Percentiles rank a stretch among this genome's conserved stretches.
Evolutionary conservation across 805 yeast species (phyloP).

Genomic region (Candida odintsovae): DNA sequence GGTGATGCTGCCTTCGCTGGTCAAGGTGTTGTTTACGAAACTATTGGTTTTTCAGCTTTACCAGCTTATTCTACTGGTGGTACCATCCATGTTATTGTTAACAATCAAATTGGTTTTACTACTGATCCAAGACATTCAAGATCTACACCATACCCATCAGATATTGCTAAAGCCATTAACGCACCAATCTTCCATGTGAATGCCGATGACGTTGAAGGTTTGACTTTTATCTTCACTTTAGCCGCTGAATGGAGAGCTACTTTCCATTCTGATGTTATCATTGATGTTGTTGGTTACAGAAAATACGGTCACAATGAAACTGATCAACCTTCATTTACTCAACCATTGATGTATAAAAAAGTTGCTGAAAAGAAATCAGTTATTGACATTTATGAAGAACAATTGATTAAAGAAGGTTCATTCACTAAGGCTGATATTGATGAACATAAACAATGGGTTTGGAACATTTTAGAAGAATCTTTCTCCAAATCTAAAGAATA

Average conservation of each 20-base stretch:
- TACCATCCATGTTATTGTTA: slow-evolving; percentile 91
- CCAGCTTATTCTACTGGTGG: slow-evolving; percentile 99
- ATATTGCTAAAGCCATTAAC: slow-evolving; percentile 91
- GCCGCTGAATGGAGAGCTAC: slow-evolving; percentile 99
- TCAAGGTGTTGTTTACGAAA: slow-evolving; percentile 98
- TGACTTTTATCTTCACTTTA: slow-evolving; percentile 83
- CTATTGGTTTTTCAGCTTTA: slow-evolving; percentile 88
- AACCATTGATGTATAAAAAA: slow-evolving; percentile 93
- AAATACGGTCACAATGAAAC: slow-evolving; percentile 99
- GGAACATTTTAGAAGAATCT: slow-evolving; percentile 89
- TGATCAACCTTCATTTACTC: slow-evolving; percentile 98
- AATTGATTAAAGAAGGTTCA: slow-evolving; percentile 79
- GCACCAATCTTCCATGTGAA: slow-evolving; percentile 99
- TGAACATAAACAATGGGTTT: slow-evolving; percentile 97
- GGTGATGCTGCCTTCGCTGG: slow-evolving; percentile 99
- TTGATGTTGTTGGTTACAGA: slow-evolving; percentile 97
- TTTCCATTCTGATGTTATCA: slow-evolving; percentile 93
- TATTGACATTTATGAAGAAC: slow-evolving; percentile 75
- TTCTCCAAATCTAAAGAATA: slow-evolving; percentile 85
- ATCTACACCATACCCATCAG: slow-evolving; percentile 97
- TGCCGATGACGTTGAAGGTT: slow-evolving; percentile 95
- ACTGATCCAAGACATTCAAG: slow-evolving; percentile 97
- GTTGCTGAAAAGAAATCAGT: slow-evolving; percentile 88
- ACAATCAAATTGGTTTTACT: slow-evolving; percentile 99
- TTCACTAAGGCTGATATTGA: slow-evolving; percentile 86